Percentiles rank a stretch among this genome's conserved stretches.
Evolutionary conservation across 2,329 filamentous ascomycete species (phyloP).

Genomic region (Teratosphaeria zuluensis): DNA sequence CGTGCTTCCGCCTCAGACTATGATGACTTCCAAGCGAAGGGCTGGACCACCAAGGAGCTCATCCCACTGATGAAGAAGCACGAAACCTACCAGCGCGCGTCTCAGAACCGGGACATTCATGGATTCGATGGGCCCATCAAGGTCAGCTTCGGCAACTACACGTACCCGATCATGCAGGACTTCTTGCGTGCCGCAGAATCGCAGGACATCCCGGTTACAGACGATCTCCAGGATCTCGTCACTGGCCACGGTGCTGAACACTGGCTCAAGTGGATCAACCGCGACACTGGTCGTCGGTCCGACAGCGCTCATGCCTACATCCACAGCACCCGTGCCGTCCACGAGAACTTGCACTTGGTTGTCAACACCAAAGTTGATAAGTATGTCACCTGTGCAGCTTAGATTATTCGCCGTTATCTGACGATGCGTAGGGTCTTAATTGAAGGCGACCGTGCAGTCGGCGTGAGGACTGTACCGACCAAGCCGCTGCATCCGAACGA

Average conservation of each 20-base stretch:
- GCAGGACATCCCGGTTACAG: slow-evolving; percentile 64
- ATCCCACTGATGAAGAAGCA: slow-evolving; percentile 71
- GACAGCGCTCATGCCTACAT: slow-evolving; percentile 72
- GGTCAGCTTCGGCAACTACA: slow-evolving; percentile 68
- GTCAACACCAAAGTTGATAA: slow-evolving; percentile 72
- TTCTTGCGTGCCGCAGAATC: slow-evolving; percentile 48
- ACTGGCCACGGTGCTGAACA: slow-evolving; percentile 65
- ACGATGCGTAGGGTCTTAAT: slow-evolving; percentile 45
- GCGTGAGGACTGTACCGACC: slow-evolving; percentile 58
- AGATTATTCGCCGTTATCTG: not conserved
- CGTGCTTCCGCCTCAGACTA: slow-evolving; percentile 63
- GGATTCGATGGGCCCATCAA: slow-evolving; percentile 75
- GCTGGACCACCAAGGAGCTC: slow-evolving; percentile 69
- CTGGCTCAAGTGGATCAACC: slow-evolving; percentile 81
- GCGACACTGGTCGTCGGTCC: slow-evolving; percentile 57
- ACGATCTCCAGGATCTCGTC: slow-evolving; percentile 62
- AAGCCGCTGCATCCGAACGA: slow-evolving; percentile 55
- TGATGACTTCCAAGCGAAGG: slow-evolving; percentile 69
- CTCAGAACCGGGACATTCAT: slow-evolving; percentile 53
- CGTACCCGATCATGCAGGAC: slow-evolving; percentile 62
- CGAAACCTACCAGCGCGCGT: slow-evolving; percentile 59
- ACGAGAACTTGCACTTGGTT: slow-evolving; percentile 62
- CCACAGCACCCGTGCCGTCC: slow-evolving; percentile 61
- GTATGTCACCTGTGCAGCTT: slow-evolving; percentile 8
- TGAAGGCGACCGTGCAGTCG: slow-evolving; percentile 62